Percentiles rank a stretch among this genome's conserved stretches.
Conservation (phyloP, 257 asterid species). For the Asclepias syriaca region DNA sequence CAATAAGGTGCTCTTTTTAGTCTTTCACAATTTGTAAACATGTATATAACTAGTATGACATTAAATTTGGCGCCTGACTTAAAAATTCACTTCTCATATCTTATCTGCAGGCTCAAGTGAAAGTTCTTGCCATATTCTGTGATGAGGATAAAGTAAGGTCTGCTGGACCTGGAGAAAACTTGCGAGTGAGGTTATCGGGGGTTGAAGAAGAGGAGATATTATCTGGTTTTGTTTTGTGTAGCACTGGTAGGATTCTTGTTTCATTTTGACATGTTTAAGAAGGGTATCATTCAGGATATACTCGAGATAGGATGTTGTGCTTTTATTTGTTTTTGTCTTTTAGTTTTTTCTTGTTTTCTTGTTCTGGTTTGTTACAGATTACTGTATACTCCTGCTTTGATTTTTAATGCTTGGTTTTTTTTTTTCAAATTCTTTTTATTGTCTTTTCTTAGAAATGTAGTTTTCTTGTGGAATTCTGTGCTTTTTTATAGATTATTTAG, state of each 20-base stretch:
- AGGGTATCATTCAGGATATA: background rate
- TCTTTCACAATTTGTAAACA: slow-evolving; percentile 7
- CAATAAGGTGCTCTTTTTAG: slow-evolving; percentile 55
- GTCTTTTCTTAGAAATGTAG: background rate
- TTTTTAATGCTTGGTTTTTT: background rate
- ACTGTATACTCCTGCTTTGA: background rate
- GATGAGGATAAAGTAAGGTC: slow-evolving; percentile 70
- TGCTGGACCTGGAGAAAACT: slow-evolving; percentile 93
- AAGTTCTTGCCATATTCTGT: slow-evolving; percentile 60
- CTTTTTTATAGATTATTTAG: background rate
- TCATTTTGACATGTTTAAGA: background rate
- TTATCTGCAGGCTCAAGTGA: slow-evolving; percentile 57
- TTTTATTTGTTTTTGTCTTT: background rate
- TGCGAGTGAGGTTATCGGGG: slow-evolving; percentile 85
- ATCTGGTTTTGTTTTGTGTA: slow-evolving; percentile 66
- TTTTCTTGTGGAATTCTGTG: background rate
- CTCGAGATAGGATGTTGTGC: background rate
- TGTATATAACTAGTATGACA: background rate
- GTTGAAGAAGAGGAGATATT: slow-evolving; percentile 80
- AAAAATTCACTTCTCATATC: background rate
- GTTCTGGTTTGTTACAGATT: background rate
- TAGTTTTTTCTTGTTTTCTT: background rate
- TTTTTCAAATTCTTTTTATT: background rate
- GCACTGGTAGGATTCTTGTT: slow-evolving; percentile 46
- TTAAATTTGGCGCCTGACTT: background rate